These are phyloP conservation scores for Psilocybe subaeruginosa DNA, from an alignment of 768 basidiomycete species.

Conservation along the genomic window DNA sequence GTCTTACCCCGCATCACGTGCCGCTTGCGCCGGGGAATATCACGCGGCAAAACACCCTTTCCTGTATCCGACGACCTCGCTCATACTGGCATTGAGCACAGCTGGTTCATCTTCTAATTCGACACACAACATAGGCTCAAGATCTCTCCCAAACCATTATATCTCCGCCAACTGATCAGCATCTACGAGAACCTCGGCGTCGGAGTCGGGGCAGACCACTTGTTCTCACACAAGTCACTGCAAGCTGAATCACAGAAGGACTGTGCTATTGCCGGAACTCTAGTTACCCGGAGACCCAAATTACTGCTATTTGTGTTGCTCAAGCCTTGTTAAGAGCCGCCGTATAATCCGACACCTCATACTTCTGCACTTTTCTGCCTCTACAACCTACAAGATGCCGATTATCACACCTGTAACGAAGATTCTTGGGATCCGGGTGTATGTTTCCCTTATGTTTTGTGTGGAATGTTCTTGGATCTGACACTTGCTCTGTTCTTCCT, in stretches of 20 bases:
- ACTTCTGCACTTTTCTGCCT: background rate
- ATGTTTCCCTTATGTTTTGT: slow-evolving; percentile 26
- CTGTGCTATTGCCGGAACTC: background rate
- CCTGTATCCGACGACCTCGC: background rate
- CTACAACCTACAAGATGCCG: slow-evolving; percentile 30
- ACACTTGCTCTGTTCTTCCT: background rate
- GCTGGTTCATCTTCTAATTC: background rate
- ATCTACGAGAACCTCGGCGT: background rate
- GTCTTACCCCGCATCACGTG: slow-evolving; percentile 7
- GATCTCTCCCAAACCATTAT: background rate
- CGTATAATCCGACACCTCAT: background rate
- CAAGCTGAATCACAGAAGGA: background rate
- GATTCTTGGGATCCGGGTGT: slow-evolving; percentile 70
- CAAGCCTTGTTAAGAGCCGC: background rate
- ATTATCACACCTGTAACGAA: slow-evolving; percentile 64
- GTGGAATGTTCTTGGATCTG: background rate
- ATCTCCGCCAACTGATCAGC: background rate
- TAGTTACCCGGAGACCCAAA: background rate
- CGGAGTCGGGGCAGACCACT: background rate
- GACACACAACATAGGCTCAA: background rate
- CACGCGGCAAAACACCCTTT: slow-evolving; percentile 1
- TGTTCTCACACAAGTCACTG: background rate
- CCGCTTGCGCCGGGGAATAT: background rate
- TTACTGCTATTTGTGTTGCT: slow-evolving; percentile 1
- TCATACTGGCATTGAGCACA: background rate